Evolutionary conservation across 768 basidiomycete species (phyloP).

Genomic region (Naganishia friedmannii): DNA sequence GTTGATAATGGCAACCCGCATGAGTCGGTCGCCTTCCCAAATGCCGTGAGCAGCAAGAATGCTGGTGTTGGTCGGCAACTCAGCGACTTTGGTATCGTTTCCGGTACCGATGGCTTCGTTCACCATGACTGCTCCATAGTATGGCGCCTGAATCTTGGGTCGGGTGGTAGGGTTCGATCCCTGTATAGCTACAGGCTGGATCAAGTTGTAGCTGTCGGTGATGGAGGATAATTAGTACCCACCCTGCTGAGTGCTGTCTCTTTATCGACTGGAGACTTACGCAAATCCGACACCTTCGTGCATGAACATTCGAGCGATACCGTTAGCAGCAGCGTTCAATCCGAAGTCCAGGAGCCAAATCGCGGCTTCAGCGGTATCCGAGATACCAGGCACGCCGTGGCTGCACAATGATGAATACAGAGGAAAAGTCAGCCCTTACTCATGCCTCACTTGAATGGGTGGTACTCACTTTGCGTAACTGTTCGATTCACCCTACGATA

Average conservation of each 20-base stretch:
- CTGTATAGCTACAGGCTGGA: constrained; percentile 30
- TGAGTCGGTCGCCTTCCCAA: constrained; percentile 19
- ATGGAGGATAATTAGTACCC: neutral
- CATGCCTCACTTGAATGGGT: neutral
- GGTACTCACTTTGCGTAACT: constrained; percentile 35
- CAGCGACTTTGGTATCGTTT: neutral
- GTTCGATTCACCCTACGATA: constrained; percentile 31
- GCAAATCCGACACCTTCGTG: constrained; percentile 35
- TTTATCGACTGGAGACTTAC: neutral
- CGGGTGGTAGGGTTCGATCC: constrained; percentile 20
- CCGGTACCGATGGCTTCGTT: constrained; percentile 35
- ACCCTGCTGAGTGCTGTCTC: neutral
- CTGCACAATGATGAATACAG: neutral
- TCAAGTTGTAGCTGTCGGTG: constrained; percentile 31
- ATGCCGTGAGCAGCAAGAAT: neutral
- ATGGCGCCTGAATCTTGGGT: constrained; percentile 35
- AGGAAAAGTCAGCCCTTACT: constrained; percentile 28
- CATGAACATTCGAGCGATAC: constrained; percentile 34
- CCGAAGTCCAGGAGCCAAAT: constrained; percentile 37
- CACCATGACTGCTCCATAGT: constrained; percentile 33
- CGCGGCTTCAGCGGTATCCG: constrained; percentile 36
- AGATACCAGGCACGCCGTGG: constrained; percentile 31
- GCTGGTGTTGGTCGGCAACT: neutral
- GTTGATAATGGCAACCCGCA: constrained; percentile 23
- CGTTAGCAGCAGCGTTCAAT: constrained; percentile 33